Evolutionary conservation across 2,329 filamentous ascomycete genomes (phyloP).

Genomic region (Lecanicillium sp.): DNA sequence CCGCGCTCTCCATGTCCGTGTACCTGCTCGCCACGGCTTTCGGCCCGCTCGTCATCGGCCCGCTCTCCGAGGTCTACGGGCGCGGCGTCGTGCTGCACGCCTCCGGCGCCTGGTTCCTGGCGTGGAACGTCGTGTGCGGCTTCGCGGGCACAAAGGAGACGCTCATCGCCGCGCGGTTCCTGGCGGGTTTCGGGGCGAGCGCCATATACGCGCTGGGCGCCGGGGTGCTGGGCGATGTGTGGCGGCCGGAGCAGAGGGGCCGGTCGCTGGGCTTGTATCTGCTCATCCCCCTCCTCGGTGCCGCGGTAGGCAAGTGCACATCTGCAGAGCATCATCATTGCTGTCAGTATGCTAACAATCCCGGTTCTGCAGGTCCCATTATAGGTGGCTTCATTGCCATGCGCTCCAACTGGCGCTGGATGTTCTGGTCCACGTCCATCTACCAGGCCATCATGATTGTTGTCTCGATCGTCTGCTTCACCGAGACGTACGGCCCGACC

Average conservation of each 20-base stretch:
- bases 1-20: constrained; percentile 42
- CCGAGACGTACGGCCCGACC: constrained; percentile 33
- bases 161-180: constrained; percentile 39
- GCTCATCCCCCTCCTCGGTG: constrained; percentile 34
- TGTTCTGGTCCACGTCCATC: constrained; percentile 39
- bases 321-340: too few relatives aligned
- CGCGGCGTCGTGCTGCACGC: constrained; percentile 34
- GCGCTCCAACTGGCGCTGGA: constrained; percentile 37
- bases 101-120: constrained; percentile 43
- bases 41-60: constrained; percentile 37
- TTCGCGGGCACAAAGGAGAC: constrained; percentile 33
- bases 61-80: constrained; percentile 44
- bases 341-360: not conserved
- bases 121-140: constrained; percentile 42
- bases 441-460: constrained; percentile 33
- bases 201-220: constrained; percentile 40
- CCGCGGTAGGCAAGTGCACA: constrained; percentile 27
- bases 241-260: constrained; percentile 39
- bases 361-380: constrained; percentile 28
- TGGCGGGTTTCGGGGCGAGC: constrained; percentile 43
- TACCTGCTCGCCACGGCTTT: constrained; percentile 39
- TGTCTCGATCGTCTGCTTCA: constrained; percentile 27
- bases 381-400: constrained; percentile 34
- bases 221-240: constrained; percentile 42
- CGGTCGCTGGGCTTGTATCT: constrained; percentile 32